These are phyloP conservation scores for Sporisorium iseilematis-ciliati DNA, from an alignment of 1,284 basidiomycete species.

Conservation along the genomic window DNA sequence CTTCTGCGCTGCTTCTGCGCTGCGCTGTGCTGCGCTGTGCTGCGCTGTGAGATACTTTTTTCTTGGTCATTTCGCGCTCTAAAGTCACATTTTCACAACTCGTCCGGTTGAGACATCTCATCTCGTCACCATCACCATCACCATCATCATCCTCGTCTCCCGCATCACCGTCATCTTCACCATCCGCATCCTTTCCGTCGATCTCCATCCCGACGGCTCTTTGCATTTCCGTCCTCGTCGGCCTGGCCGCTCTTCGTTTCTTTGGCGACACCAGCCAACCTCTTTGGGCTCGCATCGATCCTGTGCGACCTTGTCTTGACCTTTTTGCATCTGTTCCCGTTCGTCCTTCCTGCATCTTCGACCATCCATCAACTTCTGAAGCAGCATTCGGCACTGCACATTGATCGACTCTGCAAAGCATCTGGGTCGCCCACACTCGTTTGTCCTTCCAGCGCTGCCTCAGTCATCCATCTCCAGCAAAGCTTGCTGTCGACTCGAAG, in stretches of 20 bases:
- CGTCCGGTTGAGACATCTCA: constrained; percentile 7
- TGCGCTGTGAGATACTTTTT: not conserved
- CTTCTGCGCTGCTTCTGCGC: too few species aligned
- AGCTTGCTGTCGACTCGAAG: not conserved
- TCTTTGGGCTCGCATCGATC: constrained; percentile 2
- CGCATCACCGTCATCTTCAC: not conserved
- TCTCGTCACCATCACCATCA: constrained; percentile 4
- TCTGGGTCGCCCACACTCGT: constrained; percentile 13
- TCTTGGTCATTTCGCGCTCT: not conserved
- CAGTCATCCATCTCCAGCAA: not conserved
- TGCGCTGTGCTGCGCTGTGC: constrained; percentile 5
- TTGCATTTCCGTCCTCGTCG: not conserved
- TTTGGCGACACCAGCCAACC: not conserved
- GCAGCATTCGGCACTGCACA: not conserved
- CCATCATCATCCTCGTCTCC: not conserved
- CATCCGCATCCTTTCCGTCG: not conserved
- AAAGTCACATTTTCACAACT: constrained; percentile 7
- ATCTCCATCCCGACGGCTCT: not conserved
- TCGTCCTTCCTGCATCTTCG: constrained; percentile 6
- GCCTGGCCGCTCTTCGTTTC: not conserved
- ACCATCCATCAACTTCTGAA: not conserved
- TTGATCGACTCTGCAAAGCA: not conserved
- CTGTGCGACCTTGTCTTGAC: constrained; percentile 4
- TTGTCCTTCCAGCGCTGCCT: constrained; percentile 3
- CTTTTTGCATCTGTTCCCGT: constrained; percentile 3